Evolutionary conservation across 805 yeast species (phyloP), one percentile per base, ranked within the genome.

Genomic region (Yamadazyma kitorensis): DNA sequence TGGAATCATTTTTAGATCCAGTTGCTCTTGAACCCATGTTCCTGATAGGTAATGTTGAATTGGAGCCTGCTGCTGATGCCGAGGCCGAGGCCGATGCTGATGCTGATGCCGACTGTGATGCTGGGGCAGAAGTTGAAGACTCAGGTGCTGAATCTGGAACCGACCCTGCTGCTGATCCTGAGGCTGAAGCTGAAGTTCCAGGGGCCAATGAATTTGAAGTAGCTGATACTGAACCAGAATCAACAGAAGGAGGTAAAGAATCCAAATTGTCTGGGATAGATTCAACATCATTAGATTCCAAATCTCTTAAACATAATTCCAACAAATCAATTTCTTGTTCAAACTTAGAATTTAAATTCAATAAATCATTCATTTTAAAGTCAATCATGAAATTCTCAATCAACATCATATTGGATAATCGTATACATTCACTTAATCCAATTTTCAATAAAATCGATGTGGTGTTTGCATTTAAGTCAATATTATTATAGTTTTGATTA

Each of bases 351-450:
- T 71, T 73, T 28, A 74, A 60, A 3, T 52, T 54, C 35, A 59
- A 33, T 15, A 74, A 56, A 33, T 69, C 68, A n/a, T 58, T 54
- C 36, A 63, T 55, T 10, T 61, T 55, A 36, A 72, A 67, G 24
- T 71, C 64, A 21, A 64, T 59, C 64, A 71, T 68, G 42, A 71
- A 73, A 33, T 71, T 72, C 39, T 74, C 79, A 37, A 74, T 73
- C 34, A 72, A 54, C 59, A 72, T 66, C 47, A 65, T 63, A 33
- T 75, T 74, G 12, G 76, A 68, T 24, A 61, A 51, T 32, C 76
- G 57, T 12, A 72, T 58, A 39, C 75, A 64, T 41, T 73, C 79
- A 32, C 76, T 67, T 14, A 72, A 48, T 1, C 76, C 78, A 34
- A 70, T 64, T 38, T 70, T 74, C 40, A 71, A 40, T 11, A 57